Evolutionary conservation across 345 rosid genomes (phyloP).

Genomic region (Excoecaria cochinchinensis): DNA sequence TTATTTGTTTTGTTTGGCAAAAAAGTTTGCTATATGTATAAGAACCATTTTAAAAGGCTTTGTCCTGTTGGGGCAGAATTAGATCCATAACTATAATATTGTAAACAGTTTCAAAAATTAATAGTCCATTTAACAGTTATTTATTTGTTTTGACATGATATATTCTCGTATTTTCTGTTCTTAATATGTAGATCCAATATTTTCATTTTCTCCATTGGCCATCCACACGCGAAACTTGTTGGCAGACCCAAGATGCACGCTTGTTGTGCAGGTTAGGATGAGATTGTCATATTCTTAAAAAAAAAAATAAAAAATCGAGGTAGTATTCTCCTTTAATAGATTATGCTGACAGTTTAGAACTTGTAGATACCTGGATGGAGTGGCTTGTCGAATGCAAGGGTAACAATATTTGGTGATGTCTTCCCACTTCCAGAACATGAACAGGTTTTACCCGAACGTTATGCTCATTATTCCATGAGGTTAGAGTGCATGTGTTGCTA

Average conservation of each 20-base stretch:
- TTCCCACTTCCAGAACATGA: conserved; percentile 81
- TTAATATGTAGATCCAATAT: conserved; percentile 71
- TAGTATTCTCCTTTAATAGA: conserved; percentile 17
- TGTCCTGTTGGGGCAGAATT: neutral
- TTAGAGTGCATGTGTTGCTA: neutral
- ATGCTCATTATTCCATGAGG: neutral
- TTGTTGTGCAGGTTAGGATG: conserved; percentile 86
- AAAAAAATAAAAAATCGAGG: neutral
- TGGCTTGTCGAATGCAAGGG: conserved; percentile 97
- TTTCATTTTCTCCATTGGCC: conserved; percentile 93
- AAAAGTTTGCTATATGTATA: neutral
- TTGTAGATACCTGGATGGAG: conserved; percentile 95
- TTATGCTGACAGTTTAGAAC: conserved; percentile 32
- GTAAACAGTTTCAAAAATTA: neutral
- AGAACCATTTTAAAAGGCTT: neutral
- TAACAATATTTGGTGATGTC: conserved; percentile 88
- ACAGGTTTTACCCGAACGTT: conserved; percentile 47
- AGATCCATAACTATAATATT: neutral
- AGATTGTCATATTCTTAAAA: neutral
- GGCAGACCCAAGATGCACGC: conserved; percentile 87
- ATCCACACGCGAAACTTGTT: conserved; percentile 90
- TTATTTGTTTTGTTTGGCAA: conserved; percentile 2
- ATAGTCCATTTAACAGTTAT: neutral
- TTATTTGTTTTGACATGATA: neutral
- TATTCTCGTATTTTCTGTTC: neutral